phyloP scores from a whole-genome alignment of 1,284 basidiomycete genomes.

The Pascua sp. region DNA sequence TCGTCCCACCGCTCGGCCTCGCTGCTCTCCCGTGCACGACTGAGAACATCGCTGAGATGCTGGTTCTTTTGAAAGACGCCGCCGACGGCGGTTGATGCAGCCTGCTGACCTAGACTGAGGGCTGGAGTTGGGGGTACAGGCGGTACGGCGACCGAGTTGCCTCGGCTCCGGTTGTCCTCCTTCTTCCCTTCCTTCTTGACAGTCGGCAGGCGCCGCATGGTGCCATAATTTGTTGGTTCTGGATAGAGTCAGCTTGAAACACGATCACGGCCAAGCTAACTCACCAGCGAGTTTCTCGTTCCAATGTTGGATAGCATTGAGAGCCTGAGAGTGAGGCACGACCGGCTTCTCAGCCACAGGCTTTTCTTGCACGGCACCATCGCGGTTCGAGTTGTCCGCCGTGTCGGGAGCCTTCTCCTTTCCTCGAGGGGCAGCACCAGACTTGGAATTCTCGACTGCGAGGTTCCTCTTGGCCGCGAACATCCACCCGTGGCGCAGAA shows the following conservation, averaged over 20 bases:
- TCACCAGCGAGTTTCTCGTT: too few species aligned
- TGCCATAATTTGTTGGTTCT: conserved; percentile 50
- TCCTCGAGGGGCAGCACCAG: too few species aligned
- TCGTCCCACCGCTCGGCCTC: conserved; percentile 64
- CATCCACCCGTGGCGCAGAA: conserved; percentile 96
- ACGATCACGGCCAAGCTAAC: too few species aligned
- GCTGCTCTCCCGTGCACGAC: conserved; percentile 31
- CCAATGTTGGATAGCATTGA: too few species aligned
- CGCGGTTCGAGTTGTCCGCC: too few species aligned
- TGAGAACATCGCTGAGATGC: conserved; percentile 66
- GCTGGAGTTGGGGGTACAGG: too few species aligned
- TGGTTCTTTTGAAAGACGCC: conserved; percentile 50
- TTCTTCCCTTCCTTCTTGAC: conserved; percentile 2
- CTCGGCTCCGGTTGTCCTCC: neutral
- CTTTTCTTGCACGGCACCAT: too few species aligned
- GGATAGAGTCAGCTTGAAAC: conserved; percentile 6
- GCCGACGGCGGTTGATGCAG: conserved; percentile 4
- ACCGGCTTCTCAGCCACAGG: too few species aligned
- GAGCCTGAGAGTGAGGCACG: conserved; percentile 31
- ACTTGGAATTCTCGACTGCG: conserved; percentile 41
- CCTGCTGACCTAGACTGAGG: neutral
- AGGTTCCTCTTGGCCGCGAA: conserved; percentile 56
- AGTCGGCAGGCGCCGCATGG: conserved; percentile 21
- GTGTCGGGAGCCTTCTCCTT: too few species aligned
- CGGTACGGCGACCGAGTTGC: neutral